phyloP scores from a whole-genome alignment of 2,329 filamentous ascomycete species.

The Ascochyta fabae region DNA sequence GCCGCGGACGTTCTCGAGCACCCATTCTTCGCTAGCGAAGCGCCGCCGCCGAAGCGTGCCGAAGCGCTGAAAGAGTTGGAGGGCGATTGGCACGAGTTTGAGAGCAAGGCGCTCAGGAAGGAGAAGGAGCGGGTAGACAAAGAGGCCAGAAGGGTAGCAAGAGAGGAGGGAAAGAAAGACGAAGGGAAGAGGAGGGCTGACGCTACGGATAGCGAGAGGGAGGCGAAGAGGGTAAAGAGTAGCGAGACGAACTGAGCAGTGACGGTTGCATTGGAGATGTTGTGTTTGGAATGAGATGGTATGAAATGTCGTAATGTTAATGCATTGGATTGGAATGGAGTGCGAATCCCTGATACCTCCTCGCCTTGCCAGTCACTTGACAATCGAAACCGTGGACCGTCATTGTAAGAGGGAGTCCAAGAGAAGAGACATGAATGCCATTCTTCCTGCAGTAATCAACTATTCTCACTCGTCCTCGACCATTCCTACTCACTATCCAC shows the following conservation, averaged over 20 bases:
- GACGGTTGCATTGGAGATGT: neutral
- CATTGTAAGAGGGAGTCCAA: no score
- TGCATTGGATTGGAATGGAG: no score
- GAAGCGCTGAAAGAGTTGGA: slow-evolving; percentile 82
- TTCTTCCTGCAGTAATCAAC: no score
- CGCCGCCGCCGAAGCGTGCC: slow-evolving; percentile 77
- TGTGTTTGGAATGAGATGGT: neutral
- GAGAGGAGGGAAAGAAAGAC: slow-evolving; percentile 42
- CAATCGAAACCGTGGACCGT: no score
- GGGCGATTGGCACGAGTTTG: slow-evolving; percentile 98
- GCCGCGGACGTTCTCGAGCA: slow-evolving; percentile 86
- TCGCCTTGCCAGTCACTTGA: no score
- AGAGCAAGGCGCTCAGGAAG: slow-evolving; percentile 91
- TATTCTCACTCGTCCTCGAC: no score
- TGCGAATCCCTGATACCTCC: no score
- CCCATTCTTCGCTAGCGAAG: slow-evolving; percentile 84
- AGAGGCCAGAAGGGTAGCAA: slow-evolving; percentile 55
- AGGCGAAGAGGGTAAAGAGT: slow-evolving; percentile 42
- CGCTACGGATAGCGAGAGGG: slow-evolving; percentile 36
- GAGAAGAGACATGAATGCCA: no score
- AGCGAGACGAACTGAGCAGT: slow-evolving; percentile 19
- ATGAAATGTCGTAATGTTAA: neutral
- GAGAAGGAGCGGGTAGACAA: slow-evolving; percentile 77
- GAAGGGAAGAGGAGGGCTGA: slow-evolving; percentile 45
- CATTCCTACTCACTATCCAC: no score